Evolutionary conservation across 305 asterid genomes (phyloP).

Genomic region (Fraxinus angustifolia): DNA sequence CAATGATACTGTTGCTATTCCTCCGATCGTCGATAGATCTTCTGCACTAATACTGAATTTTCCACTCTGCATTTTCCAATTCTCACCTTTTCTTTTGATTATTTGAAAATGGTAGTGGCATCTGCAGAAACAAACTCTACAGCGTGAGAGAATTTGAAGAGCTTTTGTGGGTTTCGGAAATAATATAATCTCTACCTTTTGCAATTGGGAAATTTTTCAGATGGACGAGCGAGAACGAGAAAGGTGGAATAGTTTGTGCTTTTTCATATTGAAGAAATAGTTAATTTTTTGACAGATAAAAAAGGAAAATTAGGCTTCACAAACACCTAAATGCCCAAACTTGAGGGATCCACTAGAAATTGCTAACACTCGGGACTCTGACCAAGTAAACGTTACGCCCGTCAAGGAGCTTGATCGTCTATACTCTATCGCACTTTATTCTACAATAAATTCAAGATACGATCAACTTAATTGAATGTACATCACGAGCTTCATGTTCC

Average conservation of each 20-base stretch:
- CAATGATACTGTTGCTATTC: slow-evolving; percentile 91
- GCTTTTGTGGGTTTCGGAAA: neutral
- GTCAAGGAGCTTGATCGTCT: neutral
- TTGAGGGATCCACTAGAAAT: neutral
- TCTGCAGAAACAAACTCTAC: neutral
- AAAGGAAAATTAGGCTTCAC: neutral
- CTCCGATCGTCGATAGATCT: slow-evolving; percentile 85
- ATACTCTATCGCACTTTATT: too few relatives aligned
- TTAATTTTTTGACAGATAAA: neutral
- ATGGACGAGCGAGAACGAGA: neutral
- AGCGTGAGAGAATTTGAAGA: neutral
- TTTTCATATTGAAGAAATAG: too few relatives aligned
- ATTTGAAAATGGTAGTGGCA: neutral
- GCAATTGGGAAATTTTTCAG: neutral
- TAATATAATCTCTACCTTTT: neutral
- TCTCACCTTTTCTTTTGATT: neutral
- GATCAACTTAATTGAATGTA: neutral
- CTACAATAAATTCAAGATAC: neutral
- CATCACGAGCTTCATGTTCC: neutral
- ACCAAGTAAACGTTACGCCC: neutral
- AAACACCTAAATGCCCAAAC: neutral
- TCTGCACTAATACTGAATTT: slow-evolving; percentile 62
- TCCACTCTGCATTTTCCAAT: slow-evolving; percentile 43
- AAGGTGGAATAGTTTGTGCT: neutral
- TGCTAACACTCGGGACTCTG: neutral